These are phyloP conservation scores for Paramecium octaurelia DNA, from an alignment of 73 alveolate species.

Conservation along the genomic window DNA sequence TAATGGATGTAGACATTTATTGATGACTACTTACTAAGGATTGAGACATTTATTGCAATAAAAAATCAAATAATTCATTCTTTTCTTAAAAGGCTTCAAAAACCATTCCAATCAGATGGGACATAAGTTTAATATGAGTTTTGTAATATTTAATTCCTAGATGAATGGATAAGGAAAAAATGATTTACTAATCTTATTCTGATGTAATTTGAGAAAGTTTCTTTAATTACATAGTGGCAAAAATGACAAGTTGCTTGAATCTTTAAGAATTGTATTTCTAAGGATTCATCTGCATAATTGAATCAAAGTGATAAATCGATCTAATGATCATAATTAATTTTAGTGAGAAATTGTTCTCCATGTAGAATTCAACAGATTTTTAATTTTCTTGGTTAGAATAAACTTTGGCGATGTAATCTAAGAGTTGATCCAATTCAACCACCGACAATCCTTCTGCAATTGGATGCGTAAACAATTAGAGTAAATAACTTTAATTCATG, in stretches of 20 bases:
- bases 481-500: constrained; percentile 18
- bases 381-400: neutral
- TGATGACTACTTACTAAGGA: neutral
- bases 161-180: neutral
- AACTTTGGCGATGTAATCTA: neutral
- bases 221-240: neutral
- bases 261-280: neutral
- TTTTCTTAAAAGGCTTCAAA: neutral
- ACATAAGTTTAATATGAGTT: neutral
- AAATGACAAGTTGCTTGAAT: neutral
- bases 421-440: neutral
- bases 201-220: neutral
- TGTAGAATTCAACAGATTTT: neutral
- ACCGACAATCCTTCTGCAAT: neutral
- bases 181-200: neutral
- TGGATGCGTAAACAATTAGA: neutral
- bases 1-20: neutral
- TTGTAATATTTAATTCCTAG: constrained; percentile 1
- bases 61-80: neutral
- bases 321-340: neutral
- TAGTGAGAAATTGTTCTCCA: constrained; percentile 1
- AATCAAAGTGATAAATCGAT: constrained; percentile 1
- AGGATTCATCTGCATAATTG: neutral
- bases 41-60: neutral
- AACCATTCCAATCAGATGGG: neutral